Conservation (phyloP, 192 early-diverging fungal genomes). For the Gigaspora rosea region DNA sequence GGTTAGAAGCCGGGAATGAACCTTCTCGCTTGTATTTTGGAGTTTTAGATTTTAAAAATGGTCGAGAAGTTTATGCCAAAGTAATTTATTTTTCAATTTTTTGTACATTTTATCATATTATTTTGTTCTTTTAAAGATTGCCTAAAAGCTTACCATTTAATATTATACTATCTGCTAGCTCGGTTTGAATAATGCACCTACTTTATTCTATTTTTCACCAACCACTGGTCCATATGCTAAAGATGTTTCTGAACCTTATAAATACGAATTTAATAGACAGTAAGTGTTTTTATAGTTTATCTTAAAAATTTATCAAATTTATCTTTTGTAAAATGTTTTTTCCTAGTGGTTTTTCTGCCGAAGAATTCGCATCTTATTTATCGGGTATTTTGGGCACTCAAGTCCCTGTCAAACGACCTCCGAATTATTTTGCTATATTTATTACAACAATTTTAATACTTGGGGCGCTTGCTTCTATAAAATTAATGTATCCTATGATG, state of each 20-base stretch:
- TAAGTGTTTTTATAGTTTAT: constrained; percentile 30
- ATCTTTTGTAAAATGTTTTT: not conserved
- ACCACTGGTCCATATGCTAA: constrained; percentile 56
- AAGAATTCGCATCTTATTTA: constrained; percentile 63
- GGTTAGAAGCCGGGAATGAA: constrained; percentile 41
- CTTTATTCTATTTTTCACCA: constrained; percentile 66
- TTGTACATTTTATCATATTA: no score
- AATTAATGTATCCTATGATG: constrained; percentile 47
- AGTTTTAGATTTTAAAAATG: constrained; percentile 64
- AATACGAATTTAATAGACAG: constrained; percentile 63
- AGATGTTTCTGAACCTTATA: constrained; percentile 45
- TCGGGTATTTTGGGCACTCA: constrained; percentile 38
- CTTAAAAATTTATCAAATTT: not conserved
- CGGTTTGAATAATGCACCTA: constrained; percentile 60
- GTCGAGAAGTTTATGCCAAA: constrained; percentile 63
- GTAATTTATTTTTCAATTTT: constrained; percentile 36
- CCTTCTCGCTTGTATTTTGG: constrained; percentile 61
- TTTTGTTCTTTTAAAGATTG: no score
- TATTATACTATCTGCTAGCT: constrained; percentile 40
- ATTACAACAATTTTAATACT: constrained; percentile 42
- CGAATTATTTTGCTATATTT: constrained; percentile 54
- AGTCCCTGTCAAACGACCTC: constrained; percentile 53
- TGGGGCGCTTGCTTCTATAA: constrained; percentile 36
- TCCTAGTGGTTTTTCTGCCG: constrained; percentile 62
- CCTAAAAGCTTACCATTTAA: no score